Evolutionary conservation across 768 basidiomycete species (phyloP), one percentile per base, ranked within the genome.

Genomic region (Naganishia friedmannii): DNA sequence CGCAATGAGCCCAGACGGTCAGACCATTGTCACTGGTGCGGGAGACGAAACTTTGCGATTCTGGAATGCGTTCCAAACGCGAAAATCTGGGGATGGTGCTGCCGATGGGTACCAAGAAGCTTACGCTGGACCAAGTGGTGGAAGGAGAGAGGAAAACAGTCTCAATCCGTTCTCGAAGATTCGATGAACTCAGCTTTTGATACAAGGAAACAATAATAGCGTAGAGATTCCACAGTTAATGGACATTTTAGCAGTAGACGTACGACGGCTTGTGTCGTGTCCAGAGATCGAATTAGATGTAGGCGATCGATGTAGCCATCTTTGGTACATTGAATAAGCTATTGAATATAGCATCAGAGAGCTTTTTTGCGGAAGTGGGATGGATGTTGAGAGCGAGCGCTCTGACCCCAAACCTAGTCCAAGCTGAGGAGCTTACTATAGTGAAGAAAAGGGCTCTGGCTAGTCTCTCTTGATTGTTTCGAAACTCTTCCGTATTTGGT

Each of bases 21-120:
- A 95, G 83, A 98, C 94, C 0, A 97, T 98, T 72, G 96, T 97
- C 31, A 98, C 94, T 0, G 95, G 95, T 19, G 95, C 95, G 0
- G 95, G 95, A 0, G 95, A 99, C 80, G 95, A 98, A 83, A 99
- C 95, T 3, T 82, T 99, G 66, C 82, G 93, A 72, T 98, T 98
- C 82, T 98, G 95, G 95, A 95, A 93, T 79, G 93, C 93, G 0
- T 97, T 99, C 77, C 90, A 91, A 29, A 77, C 77, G 65, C 46
- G 66, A 19, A 73, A 68, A 45, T 68, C 69, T 32, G 66, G 74
- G 60, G 75, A 66, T 15, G 29, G 34, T 17, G 58, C 42, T 39
- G 5, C 46, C 0, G 53, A 70, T 32, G 60, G 54, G 34, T 19
- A 26, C 2, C 57, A 63, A 29, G 69, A 68, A 23, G 58, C 23